phyloP scores from a whole-genome alignment of 495 filamentous ascomycete genomes.

The Penicillium canescens region DNA sequence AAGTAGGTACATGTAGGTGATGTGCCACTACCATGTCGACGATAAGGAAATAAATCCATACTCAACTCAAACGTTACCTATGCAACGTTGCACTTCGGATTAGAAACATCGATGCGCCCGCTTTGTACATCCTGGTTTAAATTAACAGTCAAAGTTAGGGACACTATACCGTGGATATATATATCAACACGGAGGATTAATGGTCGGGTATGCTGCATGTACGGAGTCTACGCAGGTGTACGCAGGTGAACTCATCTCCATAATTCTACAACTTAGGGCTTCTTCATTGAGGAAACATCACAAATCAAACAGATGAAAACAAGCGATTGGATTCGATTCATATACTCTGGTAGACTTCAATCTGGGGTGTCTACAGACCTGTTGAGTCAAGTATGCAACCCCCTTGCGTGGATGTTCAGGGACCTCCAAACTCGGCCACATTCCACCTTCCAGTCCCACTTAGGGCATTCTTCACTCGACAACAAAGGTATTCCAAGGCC shows the following conservation, averaged over 20 bases:
- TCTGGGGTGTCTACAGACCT: constrained; percentile 7
- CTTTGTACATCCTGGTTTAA: too few relatives aligned
- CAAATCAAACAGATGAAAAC: too few relatives aligned
- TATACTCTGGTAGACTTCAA: not conserved
- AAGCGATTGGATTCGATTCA: not conserved
- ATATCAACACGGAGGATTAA: too few relatives aligned
- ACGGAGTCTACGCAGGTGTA: too few relatives aligned
- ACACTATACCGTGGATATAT: too few relatives aligned
- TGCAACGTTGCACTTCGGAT: not conserved
- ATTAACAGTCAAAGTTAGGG: too few relatives aligned
- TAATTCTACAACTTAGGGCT: not conserved
- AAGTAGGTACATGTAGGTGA: too few relatives aligned
- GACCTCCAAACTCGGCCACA: constrained; percentile 10
- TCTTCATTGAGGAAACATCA: too few relatives aligned
- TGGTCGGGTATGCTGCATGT: too few relatives aligned
- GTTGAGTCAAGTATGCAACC: constrained; percentile 11
- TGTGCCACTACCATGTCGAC: too few relatives aligned
- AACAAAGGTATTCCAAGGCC: not conserved
- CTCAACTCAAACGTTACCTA: not conserved
- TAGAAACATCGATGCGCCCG: not conserved
- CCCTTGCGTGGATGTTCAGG: constrained; percentile 16
- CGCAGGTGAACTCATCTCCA: not conserved
- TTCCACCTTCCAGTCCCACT: constrained; percentile 11
- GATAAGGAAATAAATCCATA: too few relatives aligned
- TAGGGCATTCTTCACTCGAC: constrained; percentile 16